Percentiles rank a stretch among this genome's conserved stretches.
Conservation (phyloP, 2,329 filamentous ascomycete species). For the Lecanicillium sp. region DNA sequence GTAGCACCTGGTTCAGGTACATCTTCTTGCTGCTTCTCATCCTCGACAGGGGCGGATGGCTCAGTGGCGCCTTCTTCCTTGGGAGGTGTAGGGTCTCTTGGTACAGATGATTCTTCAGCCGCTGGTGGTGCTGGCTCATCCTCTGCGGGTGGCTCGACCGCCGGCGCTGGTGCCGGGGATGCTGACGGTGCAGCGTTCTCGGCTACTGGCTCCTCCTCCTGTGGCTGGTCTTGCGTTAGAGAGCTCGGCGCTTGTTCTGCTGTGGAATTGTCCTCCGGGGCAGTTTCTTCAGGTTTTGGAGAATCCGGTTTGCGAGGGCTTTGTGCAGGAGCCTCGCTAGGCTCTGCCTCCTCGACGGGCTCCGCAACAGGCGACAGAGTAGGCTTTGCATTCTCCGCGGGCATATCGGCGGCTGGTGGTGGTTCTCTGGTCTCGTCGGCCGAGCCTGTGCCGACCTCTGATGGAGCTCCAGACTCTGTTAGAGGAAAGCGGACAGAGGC, state of each 20-base stretch:
- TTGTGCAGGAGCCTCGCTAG: too few species aligned
- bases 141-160: neutral
- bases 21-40: too few species aligned
- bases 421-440: conserved; percentile 14
- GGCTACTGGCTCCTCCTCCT: conserved; percentile 5
- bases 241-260: conserved; percentile 2
- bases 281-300: neutral
- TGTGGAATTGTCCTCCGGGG: neutral
- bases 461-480: conserved; percentile 20
- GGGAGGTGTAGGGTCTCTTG: too few species aligned
- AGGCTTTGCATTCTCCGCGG: conserved; percentile 7
- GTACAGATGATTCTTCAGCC: neutral
- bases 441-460: conserved; percentile 17
- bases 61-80: too few species aligned
- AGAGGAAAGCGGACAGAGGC: conserved; percentile 22
- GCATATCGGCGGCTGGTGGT: neutral
- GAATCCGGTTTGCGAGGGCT: neutral
- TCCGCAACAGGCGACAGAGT: conserved; percentile 1
- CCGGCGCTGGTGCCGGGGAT: neutral
- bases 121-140: neutral
- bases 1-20: neutral
- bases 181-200: neutral
- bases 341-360: neutral
- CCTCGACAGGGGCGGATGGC: too few species aligned
- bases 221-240: neutral